Base-by-base conservation (phyloP, 805 yeast species). In the Clavispora phyllophila region DNA sequence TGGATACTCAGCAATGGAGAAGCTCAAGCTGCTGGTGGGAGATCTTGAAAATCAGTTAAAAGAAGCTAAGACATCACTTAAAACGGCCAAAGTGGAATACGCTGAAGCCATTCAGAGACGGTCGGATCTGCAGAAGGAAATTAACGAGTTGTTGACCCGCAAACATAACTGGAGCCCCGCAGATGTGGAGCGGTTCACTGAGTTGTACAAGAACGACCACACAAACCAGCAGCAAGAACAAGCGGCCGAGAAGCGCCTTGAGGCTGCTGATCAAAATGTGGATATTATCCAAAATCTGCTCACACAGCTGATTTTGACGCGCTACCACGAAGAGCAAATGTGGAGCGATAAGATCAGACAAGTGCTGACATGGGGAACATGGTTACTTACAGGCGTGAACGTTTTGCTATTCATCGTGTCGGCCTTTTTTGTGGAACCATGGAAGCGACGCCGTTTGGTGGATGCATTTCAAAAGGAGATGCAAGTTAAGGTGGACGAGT, bases 271-370 rank as follows among this genome's bases (percentile, higher is more conserved):
- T 51, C 58, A 56, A 2, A 59, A 63, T 37, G 85, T 83, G 33
- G 96, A 89, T 43, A 81, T 81, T 9, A 62, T 82, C 15, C 91
- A 85, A 51, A 74, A 79, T 42, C 77, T 74, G 43, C 65, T 89
- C 37, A 82, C 88, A 14, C 81, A 81, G 43, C 82, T 87, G 45
- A 93, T 93, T 14, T 70, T 91, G 56, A 81, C 89, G 2, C 70
- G 98, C 52, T 93, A 93, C 56, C 96, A 91, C 49, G 98, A 93
- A 60, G 99, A 93, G 57, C 98, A 93, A 62, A 80, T 93, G 7
- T 93, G 99, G 98, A 87, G 96, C 2, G 99, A 93, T 64, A 90
- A 90, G 62, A 93, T 93, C 46, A 72, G 99, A 47, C 77, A 90
- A 50, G 88, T 95, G 5, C 87, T 96, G 5, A 90, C 98, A 0